These are phyloP conservation scores for Colletotrichum sidae DNA, from an alignment of 2,329 filamentous ascomycete species.

Conservation along the genomic window DNA sequence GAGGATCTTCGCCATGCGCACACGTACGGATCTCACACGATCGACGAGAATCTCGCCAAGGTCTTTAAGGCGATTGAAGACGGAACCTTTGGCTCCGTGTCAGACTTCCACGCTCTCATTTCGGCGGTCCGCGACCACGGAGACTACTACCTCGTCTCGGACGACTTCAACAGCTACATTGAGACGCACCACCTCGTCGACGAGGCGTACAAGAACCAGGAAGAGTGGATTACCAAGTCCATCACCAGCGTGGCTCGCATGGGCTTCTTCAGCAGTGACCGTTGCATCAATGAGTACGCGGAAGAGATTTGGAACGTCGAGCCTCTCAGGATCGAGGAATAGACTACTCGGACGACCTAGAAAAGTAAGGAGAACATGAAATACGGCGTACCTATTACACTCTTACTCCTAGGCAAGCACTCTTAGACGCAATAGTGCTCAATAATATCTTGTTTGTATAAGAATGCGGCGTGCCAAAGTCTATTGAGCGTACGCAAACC, in stretches of 20 bases:
- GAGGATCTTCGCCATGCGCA: slow-evolving; percentile 94
- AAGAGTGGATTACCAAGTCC: slow-evolving; percentile 91
- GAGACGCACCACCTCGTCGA: slow-evolving; percentile 93
- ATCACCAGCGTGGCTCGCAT: slow-evolving; percentile 91
- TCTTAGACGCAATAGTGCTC: slow-evolving; percentile 24
- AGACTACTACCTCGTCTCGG: slow-evolving; percentile 97
- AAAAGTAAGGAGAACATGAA: slow-evolving; percentile 12
- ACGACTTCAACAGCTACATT: slow-evolving; percentile 96
- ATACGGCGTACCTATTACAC: slow-evolving; percentile 20
- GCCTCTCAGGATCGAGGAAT: slow-evolving; percentile 68
- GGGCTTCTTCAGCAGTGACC: slow-evolving; percentile 97
- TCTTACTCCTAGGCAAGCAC: slow-evolving; percentile 17
- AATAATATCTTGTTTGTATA: slow-evolving; percentile 36
- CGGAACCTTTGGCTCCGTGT: slow-evolving; percentile 83
- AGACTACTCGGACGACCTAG: slow-evolving; percentile 15
- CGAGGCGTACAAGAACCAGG: slow-evolving; percentile 89
- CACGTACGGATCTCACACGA: slow-evolving; percentile 81
- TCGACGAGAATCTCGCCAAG: slow-evolving; percentile 80
- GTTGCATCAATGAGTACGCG: slow-evolving; percentile 97
- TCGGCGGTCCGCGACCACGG: slow-evolving; percentile 90
- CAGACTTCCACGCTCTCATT: slow-evolving; percentile 85
- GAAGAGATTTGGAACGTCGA: slow-evolving; percentile 98
- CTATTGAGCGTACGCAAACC: too few species aligned
- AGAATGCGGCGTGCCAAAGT: too few species aligned
- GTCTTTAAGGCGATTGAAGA: slow-evolving; percentile 88